These are phyloP conservation scores for Myxozyma melibiosi DNA, from an alignment of 805 yeast genomes.

Conservation along the genomic window DNA sequence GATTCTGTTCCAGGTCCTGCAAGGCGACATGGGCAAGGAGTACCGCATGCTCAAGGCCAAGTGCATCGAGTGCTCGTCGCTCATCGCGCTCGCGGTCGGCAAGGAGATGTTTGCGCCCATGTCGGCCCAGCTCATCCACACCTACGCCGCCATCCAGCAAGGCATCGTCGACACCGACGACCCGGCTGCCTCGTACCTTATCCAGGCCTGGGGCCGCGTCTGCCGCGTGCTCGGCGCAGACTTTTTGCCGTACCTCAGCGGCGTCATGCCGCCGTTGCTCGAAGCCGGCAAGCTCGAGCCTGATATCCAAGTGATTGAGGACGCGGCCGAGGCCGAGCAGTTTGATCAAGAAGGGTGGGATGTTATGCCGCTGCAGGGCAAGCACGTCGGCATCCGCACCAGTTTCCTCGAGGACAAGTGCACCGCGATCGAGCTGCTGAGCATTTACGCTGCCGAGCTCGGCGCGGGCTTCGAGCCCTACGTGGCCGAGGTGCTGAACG, in stretches of 20 bases:
- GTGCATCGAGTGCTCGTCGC: slow-evolving; percentile 92
- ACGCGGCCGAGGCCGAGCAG: slow-evolving; percentile 81
- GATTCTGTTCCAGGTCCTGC: slow-evolving; percentile 70
- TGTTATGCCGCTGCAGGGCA: slow-evolving; percentile 85
- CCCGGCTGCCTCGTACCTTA: slow-evolving; percentile 81
- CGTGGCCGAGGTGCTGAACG: slow-evolving; percentile 73
- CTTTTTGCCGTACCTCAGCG: slow-evolving; percentile 78
- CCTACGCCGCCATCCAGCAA: slow-evolving; percentile 73
- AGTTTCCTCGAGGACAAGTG: slow-evolving; percentile 93
- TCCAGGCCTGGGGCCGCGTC: slow-evolving; percentile 94
- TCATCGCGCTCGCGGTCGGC: slow-evolving; percentile 94
- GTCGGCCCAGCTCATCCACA: slow-evolving; percentile 68
- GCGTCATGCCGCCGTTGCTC: slow-evolving; percentile 86
- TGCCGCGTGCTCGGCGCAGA: slow-evolving; percentile 84
- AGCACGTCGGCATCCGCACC: slow-evolving; percentile 91
- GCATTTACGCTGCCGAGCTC: slow-evolving; percentile 80
- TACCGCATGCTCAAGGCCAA: slow-evolving; percentile 83
- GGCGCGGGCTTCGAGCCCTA: slow-evolving; percentile 82
- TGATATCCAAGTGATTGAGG: slow-evolving; percentile 83
- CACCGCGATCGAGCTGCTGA: slow-evolving; percentile 83
- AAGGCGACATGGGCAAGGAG: slow-evolving; percentile 73
- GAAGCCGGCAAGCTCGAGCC: slow-evolving; percentile 86
- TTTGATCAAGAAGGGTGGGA: slow-evolving; percentile 90
- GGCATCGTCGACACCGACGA: slow-evolving; percentile 63
- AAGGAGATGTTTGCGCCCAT: slow-evolving; percentile 81